Conservation (phyloP, 768 basidiomycete species). For the Tricholoma terreum region DNA sequence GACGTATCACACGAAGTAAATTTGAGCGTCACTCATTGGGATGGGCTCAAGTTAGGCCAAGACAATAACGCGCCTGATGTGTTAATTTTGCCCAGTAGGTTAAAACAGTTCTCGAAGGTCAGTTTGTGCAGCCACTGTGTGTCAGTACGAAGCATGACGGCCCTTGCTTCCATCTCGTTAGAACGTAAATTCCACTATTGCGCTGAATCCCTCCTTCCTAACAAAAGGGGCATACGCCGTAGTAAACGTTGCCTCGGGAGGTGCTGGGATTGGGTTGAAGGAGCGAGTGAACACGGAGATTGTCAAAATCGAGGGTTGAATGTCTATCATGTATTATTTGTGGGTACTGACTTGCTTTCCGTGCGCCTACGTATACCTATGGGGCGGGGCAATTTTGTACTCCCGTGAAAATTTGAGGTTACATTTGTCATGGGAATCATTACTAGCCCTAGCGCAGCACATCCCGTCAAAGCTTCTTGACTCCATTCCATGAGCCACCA, state of each 20-base stretch:
- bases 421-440: not conserved
- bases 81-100: conserved; percentile 79
- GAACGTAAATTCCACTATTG: conserved; percentile 72
- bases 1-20: conserved; percentile 80
- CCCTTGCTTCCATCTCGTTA: conserved; percentile 25
- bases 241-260: conserved; percentile 34
- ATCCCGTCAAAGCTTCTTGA: too few species aligned
- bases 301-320: conserved; percentile 25
- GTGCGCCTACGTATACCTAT: not conserved
- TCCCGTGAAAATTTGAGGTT: too few species aligned
- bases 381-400: too few species aligned
- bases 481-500: too few species aligned
- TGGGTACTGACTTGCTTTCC: not conserved
- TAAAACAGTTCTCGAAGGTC: conserved; percentile 91
- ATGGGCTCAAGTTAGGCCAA: conserved; percentile 35
- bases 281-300: conserved; percentile 36
- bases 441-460: too few species aligned
- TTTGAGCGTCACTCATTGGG: conserved; percentile 81
- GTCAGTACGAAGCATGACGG: not conserved
- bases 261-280: conserved; percentile 20
- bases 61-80: conserved; percentile 71
- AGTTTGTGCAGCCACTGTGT: not conserved
- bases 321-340: not conserved
- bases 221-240: conserved; percentile 56
- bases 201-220: conserved; percentile 86